Evolutionary conservation across 257 asterid species (phyloP).

Genomic region (Catharanthus roseus): DNA sequence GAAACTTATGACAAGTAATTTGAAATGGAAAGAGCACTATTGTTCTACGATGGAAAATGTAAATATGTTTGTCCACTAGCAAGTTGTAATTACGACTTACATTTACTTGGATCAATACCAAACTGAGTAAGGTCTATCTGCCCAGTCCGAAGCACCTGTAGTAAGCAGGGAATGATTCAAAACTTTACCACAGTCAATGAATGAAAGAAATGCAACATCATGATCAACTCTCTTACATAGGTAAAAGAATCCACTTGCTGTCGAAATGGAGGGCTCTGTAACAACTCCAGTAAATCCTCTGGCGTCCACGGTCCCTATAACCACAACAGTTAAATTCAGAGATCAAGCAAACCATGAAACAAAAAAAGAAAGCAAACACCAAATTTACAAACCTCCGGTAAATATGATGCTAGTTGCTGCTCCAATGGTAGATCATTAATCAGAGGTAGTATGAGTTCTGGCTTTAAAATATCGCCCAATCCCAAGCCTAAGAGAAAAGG

Average conservation of each 20-base stretch:
- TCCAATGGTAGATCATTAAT: conserved; percentile 59
- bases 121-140: conserved; percentile 85
- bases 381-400: conserved; percentile 65
- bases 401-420: conserved; percentile 58
- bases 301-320: conserved; percentile 81
- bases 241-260: conserved; percentile 95
- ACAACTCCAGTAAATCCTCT: conserved; percentile 68
- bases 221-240: conserved; percentile 48
- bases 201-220: background rate
- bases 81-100: conserved; percentile 36
- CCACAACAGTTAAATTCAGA: conserved; percentile 13
- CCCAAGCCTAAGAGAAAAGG: conserved; percentile 62
- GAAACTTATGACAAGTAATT: too few species aligned
- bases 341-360: conserved; percentile 17
- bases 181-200: conserved; percentile 9
- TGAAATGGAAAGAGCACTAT: too few species aligned
- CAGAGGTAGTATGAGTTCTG: conserved; percentile 65
- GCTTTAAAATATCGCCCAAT: conserved; percentile 89
- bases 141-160: conserved; percentile 90
- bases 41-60: background rate
- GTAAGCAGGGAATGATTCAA: conserved; percentile 16
- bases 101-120: conserved; percentile 83
- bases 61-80: background rate
- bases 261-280: conserved; percentile 92
- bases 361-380: conserved; percentile 7